Evolutionary conservation across 2,329 filamentous ascomycete species (phyloP), one percentile per base, ranked within the genome.

Genomic region (Aschersonia sp.): DNA sequence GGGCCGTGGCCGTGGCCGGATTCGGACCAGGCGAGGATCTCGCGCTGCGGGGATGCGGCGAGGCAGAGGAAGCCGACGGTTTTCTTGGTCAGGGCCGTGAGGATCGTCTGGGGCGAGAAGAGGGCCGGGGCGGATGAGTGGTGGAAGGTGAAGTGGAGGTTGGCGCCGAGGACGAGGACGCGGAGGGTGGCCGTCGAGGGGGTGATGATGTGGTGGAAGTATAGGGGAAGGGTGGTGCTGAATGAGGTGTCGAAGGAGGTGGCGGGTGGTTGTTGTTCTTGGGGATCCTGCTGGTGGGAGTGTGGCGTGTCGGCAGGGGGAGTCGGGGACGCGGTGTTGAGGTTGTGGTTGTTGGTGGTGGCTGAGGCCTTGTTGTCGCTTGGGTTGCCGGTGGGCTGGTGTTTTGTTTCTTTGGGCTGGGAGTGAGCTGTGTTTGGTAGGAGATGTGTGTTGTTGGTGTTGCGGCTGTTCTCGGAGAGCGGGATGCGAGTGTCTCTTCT

Each of bases 21-120:
- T 48, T 65, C 58, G 2, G 64, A 61, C 44, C 60, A 60, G 0
- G 59, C 55, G 7, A 66, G 47, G 31, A 66, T 53, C 6, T 56
- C 49, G 5, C 60, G 56, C 35, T 38, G 35, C 35, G 35, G 40
- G 40, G 40, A 6, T 12, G 45, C 43, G 1, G 54, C 51, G 2
- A 65, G 53, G 28, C 58, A 50, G 29, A 65, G 50, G 45, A 65
- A 66, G 1, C 64, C 64, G 0, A 55, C 53, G 0, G 63, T 65
- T 41, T 65, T 66, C 20, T 51, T 50, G 1, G 54, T 52, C 0
- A 65, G 55, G 5, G 50, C 51, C 0, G 1, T 4, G 0, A 32
- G 20, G 5, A 60, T 56, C 5, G 1, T 52, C 52, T 0, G 31
- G 44, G 31, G 44, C 0, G 35, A 32, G 3, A 43, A 6, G 4